A percentile compares a stretch with the other conserved stretches of the same genome.
These are phyloP conservation scores for Magnusiomyces ingens DNA, from an alignment of 1,139 yeast genomes.

Conservation along the genomic window DNA sequence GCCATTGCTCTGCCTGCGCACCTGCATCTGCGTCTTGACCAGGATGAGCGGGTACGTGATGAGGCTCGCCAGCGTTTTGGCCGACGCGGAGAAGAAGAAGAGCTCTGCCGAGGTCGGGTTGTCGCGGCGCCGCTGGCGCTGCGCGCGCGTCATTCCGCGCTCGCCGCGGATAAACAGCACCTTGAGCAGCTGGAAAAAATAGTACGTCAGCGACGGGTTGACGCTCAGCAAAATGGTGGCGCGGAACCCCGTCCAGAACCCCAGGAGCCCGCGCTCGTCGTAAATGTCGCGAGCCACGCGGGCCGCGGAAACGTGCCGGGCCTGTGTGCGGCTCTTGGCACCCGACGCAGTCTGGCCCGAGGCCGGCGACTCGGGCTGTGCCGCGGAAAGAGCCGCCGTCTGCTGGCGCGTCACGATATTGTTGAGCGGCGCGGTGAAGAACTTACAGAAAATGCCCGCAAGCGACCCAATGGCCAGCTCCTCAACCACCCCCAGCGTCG, in stretches of 20 bases:
- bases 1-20: conserved; percentile 41
- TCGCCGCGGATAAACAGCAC: conserved; percentile 18
- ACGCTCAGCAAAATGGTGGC: conserved; percentile 63
- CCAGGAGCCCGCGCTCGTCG: conserved; percentile 53
- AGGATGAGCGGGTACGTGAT: conserved; percentile 38
- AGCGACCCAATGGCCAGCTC: conserved; percentile 83
- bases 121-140: conserved; percentile 26
- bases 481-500: conserved; percentile 85
- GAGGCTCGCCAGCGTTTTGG: conserved; percentile 31
- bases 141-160: not conserved
- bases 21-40: conserved; percentile 73
- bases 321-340: too few species aligned
- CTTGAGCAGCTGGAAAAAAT: conserved; percentile 29
- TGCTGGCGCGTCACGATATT: conserved; percentile 33
- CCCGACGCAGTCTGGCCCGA: too few species aligned
- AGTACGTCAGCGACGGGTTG: conserved; percentile 71
- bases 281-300: conserved; percentile 43
- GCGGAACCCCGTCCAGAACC: conserved; percentile 72
- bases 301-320: conserved; percentile 9
- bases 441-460: conserved; percentile 42
- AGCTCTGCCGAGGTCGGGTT: conserved; percentile 27
- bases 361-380: too few species aligned
- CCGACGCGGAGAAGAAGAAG: conserved; percentile 30
- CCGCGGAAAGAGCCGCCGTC: conserved; percentile 21
- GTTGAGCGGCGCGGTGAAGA: conserved; percentile 30